Evolutionary conservation across 352 stramenopile genomes (phyloP), one percentile per base, ranked within the genome.

Genomic region (Phytophthora hybrid): DNA sequence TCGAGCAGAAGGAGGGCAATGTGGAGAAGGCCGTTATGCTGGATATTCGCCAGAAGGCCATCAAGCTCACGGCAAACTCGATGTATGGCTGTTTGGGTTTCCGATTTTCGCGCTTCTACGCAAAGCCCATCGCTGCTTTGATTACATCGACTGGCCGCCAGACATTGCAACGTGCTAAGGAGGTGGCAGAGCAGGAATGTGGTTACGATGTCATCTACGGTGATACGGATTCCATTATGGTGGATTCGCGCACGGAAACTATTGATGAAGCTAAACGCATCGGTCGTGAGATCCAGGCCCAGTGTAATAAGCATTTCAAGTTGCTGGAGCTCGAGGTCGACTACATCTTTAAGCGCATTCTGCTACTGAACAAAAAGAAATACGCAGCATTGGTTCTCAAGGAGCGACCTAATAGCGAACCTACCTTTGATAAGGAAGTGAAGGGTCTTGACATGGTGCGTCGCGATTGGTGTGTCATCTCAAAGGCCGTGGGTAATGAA

Each of bases 221-320:
- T 80, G 98, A 99, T 86, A 99, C 98, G n/a, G 98, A 99, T 84
- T 99, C 95, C 52, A 99, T 99, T 79, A 99, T 99, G 98, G 98
- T 99, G 63, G 88, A 97, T 76, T 97, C 90, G 37, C 89, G 93
- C 39, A 98, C 95, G 44, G 98, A 95, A 66, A 95, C 98, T 66
- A 80, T 98, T 1, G 90, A 93, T 9, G 93, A 98, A 52, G 98
- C 98, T 0, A 97, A 98, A 66, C 87, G 95, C 46, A 94, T 99
- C 44, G 98, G 97, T 67, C 86, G 86, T 39, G 87, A 98, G 69
- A 98, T 99, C 23, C 99, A 99, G 74, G 76, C 89, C 34, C 97
- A 99, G 81, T 98, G 99, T 73, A 99, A 99, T 86, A 99, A 99
- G 77, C 94, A 99, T 34, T 99, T 99, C 81, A 97, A 93, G 67